Base-by-base conservation (phyloP, 768 basidiomycete genomes). In the Mycena rosella region DNA sequence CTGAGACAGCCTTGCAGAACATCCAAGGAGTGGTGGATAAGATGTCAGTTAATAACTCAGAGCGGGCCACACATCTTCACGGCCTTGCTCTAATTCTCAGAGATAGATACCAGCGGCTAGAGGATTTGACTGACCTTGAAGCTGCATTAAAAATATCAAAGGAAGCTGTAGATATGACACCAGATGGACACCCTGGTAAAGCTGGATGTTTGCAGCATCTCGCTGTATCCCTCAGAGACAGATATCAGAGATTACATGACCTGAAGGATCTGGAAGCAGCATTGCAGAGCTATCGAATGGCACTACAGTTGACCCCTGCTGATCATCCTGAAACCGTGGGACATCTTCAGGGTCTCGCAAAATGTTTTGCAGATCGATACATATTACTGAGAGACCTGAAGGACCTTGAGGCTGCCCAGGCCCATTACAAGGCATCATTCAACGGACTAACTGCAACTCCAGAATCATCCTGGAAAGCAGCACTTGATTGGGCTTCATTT, bases 401-500 rank as follows among this genome's bases (percentile, higher is more conserved):
- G 26, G 47, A 49, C n/a, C 47, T 49, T 27, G 47, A 49, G 47
- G 24, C 47, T 26, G 47, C 15, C 2, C 24, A 22, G 17, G 20
- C 48, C 7, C 32, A 54, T 54, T 54, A 54, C 27, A 27, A n/a
- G 2, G 32, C 8, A 5, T 54, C 52, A 29, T 54, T 54, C 52
- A 20, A 20, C 15, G 20, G 15, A 36, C 5, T 11, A 10, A n/a
- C 30, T 11, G 27, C 27, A 1, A 32, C 32, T 20, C 34, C 52
- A n/a, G 30, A 54, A 11, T 36, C 17, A 17, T 32, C 52, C n/a
- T 54, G 52, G 52, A 36, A 54, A n/a, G 32, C 29, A 5, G 52
- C 52, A 10, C 52, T 54, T 20, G 5, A 54, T 4, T 54, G 52
- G 52, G 52, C 52, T 34, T 20, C 30, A 36, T 54, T 54, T 36